phyloP scores from a whole-genome alignment of 2,329 filamentous ascomycete genomes.

The Colletotrichum shisoi region DNA sequence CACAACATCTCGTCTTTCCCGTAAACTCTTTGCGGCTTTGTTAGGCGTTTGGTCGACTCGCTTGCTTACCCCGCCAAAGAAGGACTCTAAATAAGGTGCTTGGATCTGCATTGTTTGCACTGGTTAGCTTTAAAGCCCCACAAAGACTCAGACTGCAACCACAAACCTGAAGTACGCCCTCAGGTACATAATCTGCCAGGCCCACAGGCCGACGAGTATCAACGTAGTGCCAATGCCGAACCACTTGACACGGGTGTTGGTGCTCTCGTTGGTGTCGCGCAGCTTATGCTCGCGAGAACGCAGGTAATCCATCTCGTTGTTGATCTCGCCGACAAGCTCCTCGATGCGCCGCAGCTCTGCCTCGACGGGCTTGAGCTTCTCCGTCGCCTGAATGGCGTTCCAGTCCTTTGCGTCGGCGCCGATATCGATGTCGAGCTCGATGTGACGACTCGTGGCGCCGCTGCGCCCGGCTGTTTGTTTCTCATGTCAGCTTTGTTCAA shows the following conservation, averaged over 20 bases:
- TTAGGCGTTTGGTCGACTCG: background rate
- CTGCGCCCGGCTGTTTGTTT: slow-evolving; percentile 48
- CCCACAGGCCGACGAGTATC: slow-evolving; percentile 86
- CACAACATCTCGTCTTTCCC: slow-evolving; percentile 18
- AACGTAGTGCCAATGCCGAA: slow-evolving; percentile 95
- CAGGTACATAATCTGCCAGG: slow-evolving; percentile 97
- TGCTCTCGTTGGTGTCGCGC: slow-evolving; percentile 98
- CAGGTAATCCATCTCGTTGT: slow-evolving; percentile 95
- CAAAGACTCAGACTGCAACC: background rate
- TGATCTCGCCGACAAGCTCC: slow-evolving; percentile 87
- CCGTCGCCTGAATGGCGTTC: slow-evolving; percentile 92
- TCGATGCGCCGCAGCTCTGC: slow-evolving; percentile 92
- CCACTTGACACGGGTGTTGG: slow-evolving; percentile 98
- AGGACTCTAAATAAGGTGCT: slow-evolving; percentile 69
- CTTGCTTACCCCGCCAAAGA: background rate
- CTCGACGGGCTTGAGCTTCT: slow-evolving; percentile 98
- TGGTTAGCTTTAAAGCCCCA: slow-evolving; percentile 25
- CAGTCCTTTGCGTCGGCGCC: slow-evolving; percentile 98
- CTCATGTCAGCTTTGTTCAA: slow-evolving; percentile 39
- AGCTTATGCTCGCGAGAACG: slow-evolving; percentile 89
- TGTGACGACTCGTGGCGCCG: slow-evolving; percentile 67
- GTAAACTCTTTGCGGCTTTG: slow-evolving; percentile 17
- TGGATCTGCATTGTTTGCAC: slow-evolving; percentile 58
- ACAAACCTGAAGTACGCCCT: slow-evolving; percentile 88
- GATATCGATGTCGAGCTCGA: slow-evolving; percentile 95